These are phyloP conservation scores for Recurvomyces mirabilis DNA, from an alignment of 495 filamentous ascomycete genomes.

Conservation along the genomic window DNA sequence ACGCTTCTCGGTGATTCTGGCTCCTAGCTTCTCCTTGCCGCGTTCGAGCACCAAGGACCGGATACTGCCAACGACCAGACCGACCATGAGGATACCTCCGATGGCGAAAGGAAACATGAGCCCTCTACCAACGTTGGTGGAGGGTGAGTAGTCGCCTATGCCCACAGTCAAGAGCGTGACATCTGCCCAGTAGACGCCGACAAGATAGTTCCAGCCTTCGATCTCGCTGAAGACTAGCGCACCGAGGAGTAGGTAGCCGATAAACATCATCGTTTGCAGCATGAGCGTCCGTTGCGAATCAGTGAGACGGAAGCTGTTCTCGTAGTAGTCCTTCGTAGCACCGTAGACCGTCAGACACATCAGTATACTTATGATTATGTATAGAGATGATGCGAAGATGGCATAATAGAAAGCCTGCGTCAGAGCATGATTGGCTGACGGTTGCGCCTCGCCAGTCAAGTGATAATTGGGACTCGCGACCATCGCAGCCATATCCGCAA, in stretches of 20 bases:
- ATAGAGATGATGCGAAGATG: conserved; percentile 62
- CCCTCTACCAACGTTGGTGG: conserved; percentile 49
- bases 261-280: conserved; percentile 73
- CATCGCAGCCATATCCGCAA: conserved; percentile 48
- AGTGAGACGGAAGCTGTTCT: conserved; percentile 59
- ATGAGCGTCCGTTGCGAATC: conserved; percentile 70
- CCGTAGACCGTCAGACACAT: conserved; percentile 61
- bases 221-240: conserved; percentile 58
- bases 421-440: conserved; percentile 36
- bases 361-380: conserved; percentile 61
- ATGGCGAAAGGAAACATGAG: conserved; percentile 72
- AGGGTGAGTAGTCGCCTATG: conserved; percentile 51
- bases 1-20: conserved; percentile 59
- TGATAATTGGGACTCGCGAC: conserved; percentile 16
- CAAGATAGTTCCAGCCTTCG: conserved; percentile 69
- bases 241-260: conserved; percentile 64
- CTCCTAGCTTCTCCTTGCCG: conserved; percentile 56
- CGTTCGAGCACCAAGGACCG: conserved; percentile 68
- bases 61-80: conserved; percentile 72
- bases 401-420: conserved; percentile 75
- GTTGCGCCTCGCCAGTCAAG: conserved; percentile 5
- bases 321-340: conserved; percentile 51
- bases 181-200: conserved; percentile 74
- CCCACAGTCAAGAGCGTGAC: conserved; percentile 80
- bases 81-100: conserved; percentile 68